Evolutionary conservation across 225 moss, liverwort and hornwort species (phyloP), one percentile per base, ranked within the genome.

Genomic region (Straminergon stramineum): DNA sequence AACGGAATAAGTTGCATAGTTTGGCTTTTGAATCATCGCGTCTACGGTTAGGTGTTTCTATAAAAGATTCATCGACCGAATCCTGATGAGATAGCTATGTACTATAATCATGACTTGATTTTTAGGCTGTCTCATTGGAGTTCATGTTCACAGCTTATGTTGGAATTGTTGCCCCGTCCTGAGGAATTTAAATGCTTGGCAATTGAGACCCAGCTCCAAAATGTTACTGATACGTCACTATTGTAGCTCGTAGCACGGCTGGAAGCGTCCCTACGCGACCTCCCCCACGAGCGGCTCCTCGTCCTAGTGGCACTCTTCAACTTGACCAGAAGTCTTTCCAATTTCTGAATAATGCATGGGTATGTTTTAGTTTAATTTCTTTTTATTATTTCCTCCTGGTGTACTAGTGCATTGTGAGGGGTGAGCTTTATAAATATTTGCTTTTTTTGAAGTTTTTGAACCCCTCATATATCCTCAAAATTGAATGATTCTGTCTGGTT

Each of bases 331-430:
- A 94, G 81, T 92, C 96, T 84, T 96, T 99, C 84, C 97, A 99
- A 84, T 95, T 99, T 91, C 89, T 99, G 91, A 95, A 94, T 87
- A 97, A 99, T 89, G 96, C 99, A 79, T 97, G 96, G 97, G 99
- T 99, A 95, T 83, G 79, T 94, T 85, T 14, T 58, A 52, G 30
- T 70, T 78, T 65, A 51, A 43, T 91, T 85, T 63, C 9, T 37
- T 70, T 52, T 66, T 19, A 26, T 13, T 30, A 57, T 67, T 69
- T 85, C 51, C 83, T 77, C 51, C 78, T 81, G 51, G 48, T 82
- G 48, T 35, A 51, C 27, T 74, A 24, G 82, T 77, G 63, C 22
- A 82, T 75, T 80, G 9, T 58, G 65, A 34, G n/a, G 61, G 63
- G 56, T 58, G 53, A 60, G 32, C 69, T 75, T 53, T 63, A 68